Percentiles rank a stretch among this genome's conserved stretches.
Conservation (phyloP, 768 basidiomycete genomes). For the Dioszegia hungarica region DNA sequence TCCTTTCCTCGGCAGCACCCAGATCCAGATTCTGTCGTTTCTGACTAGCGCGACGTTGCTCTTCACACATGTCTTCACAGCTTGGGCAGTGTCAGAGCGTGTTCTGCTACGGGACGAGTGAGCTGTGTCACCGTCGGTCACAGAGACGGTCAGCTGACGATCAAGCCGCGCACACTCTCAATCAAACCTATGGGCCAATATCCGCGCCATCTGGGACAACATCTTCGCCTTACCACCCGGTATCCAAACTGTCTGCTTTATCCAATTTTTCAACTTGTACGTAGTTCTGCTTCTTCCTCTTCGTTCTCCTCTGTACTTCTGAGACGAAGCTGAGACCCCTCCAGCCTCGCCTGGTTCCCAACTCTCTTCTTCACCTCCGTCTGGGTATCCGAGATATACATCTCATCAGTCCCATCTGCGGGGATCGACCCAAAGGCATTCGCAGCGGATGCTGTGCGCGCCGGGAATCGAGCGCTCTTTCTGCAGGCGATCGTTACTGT, state of each 20-base stretch:
- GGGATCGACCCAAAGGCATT: slow-evolving; percentile 52
- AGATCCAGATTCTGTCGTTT: slow-evolving; percentile 75
- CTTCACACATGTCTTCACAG: slow-evolving; percentile 61
- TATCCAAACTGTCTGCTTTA: slow-evolving; percentile 68
- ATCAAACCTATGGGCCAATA: slow-evolving; percentile 47
- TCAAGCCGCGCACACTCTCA: slow-evolving; percentile 35
- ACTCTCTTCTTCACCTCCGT: slow-evolving; percentile 80
- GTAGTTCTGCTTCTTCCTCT: not conserved
- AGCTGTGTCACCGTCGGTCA: slow-evolving; percentile 26
- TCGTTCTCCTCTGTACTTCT: no score
- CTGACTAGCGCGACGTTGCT: slow-evolving; percentile 67
- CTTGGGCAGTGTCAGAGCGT: slow-evolving; percentile 58
- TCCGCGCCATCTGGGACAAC: slow-evolving; percentile 68
- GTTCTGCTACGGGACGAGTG: slow-evolving; percentile 57
- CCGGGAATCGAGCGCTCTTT: slow-evolving; percentile 79
- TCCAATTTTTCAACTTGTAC: slow-evolving; percentile 53
- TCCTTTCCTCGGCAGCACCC: slow-evolving; percentile 70
- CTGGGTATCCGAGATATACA: slow-evolving; percentile 84
- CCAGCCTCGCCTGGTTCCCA: slow-evolving; percentile 90
- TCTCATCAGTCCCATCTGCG: slow-evolving; percentile 49
- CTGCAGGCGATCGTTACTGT: slow-evolving; percentile 69
- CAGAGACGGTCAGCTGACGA: not conserved
- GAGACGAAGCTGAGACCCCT: no score
- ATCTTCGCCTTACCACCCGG: slow-evolving; percentile 64
- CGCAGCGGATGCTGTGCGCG: slow-evolving; percentile 62